Conservation (phyloP, 352 stramenopile genomes). For the Pythium dissotocum region DNA sequence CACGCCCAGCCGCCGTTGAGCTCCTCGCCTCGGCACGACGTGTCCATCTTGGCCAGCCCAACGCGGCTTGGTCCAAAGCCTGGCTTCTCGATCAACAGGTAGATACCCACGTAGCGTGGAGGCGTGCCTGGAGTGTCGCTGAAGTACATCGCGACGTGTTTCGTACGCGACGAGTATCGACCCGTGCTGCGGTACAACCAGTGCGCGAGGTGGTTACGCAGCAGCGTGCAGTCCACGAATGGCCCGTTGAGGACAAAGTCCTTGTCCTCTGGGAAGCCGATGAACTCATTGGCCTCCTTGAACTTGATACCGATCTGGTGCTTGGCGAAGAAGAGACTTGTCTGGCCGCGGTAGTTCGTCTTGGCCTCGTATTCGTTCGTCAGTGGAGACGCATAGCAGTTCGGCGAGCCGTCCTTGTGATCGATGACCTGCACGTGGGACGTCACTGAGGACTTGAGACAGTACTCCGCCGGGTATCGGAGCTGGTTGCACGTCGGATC, state of each 20-base stretch:
- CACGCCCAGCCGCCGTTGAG: conserved; percentile 75
- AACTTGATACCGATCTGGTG: conserved; percentile 80
- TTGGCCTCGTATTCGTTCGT: conserved; percentile 48
- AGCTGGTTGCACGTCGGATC: conserved; percentile 70
- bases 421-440: conserved; percentile 67
- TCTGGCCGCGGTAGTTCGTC: conserved; percentile 77
- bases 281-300: conserved; percentile 37
- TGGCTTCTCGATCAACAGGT: conserved; percentile 75
- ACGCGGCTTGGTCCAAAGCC: conserved; percentile 73
- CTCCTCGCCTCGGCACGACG: conserved; percentile 43
- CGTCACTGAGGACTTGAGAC: conserved; percentile 55
- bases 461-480: conserved; percentile 65
- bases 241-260: conserved; percentile 78
- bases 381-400: conserved; percentile 49
- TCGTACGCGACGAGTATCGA: conserved; percentile 66
- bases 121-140: conserved; percentile 28
- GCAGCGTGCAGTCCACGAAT: conserved; percentile 65
- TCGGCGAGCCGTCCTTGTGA: conserved; percentile 48
- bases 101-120: conserved; percentile 63
- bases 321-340: conserved; percentile 77
- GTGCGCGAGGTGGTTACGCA: conserved; percentile 81
- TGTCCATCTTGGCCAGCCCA: conserved; percentile 53
- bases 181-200: conserved; percentile 70
- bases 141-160: conserved; percentile 74
- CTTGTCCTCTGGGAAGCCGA: conserved; percentile 65